Base-by-base conservation (phyloP, 345 rosid species). In the Brassica cretica region DNA sequence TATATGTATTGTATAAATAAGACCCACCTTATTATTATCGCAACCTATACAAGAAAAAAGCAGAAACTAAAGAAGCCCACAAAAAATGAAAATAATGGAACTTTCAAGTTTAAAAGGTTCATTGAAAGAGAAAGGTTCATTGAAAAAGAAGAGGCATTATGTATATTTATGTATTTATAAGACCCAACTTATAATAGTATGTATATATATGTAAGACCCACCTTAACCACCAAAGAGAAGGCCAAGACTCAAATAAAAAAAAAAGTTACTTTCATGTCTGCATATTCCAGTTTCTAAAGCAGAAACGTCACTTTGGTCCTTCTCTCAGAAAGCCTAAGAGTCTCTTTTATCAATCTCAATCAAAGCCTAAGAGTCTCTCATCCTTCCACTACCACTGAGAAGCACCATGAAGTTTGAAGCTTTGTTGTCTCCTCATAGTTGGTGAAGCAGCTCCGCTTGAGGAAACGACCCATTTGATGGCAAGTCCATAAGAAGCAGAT, bases 391-490 rank as follows among this genome's bases (percentile, higher is more conserved):
- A 35, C 25, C 33, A 60, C 46, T 33, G 70, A 68, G 53, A 53
- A 69, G 66, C 67, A 74, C 70, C 35, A 8, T 68, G 78, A 25
- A 27, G 65, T 16, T 44, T 70, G 19, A 75, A 66, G 83, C 80
- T 71, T 60, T 66, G 35, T 60, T 66, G 35, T 55, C 64, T 25
- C 63, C 15, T 80, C 64, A 80, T 8, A 75, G 76, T 71, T 70
- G 80, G 32, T 64, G 84, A 79, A 95, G 98, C 66, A 95, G 93
- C 82, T 95, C 99, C 30, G 98, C 98, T 80, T 91, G 93, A 35
- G 96, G 89, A 76, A 93, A 95, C 27, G 91, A 95, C 78, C 93
- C 81, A 10, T 89, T 89, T 77, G 87, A 88, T 33, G 99, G 97
- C 78, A 95, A 88, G 21, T 93, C 90, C 63, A 95, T 76, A 74